phyloP scores from a whole-genome alignment of 441 rosid genomes.

The Gossypium schwendimanii region DNA sequence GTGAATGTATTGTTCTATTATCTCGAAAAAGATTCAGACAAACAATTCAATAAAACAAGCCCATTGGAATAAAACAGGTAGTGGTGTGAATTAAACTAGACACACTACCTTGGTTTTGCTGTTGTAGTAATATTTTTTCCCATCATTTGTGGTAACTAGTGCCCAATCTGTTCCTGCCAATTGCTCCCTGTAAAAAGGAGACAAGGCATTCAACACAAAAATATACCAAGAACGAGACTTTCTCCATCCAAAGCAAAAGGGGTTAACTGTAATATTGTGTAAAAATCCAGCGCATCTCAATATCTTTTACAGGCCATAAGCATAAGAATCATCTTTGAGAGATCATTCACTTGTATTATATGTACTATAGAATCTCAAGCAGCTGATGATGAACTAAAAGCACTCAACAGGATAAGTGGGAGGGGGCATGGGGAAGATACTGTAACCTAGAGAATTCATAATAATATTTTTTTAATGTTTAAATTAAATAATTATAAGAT shows the following conservation, averaged over 20 bases:
- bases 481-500: too few relatives aligned
- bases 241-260: not conserved
- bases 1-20: not conserved
- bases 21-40: not conserved
- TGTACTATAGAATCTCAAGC: too few relatives aligned
- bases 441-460: too few relatives aligned
- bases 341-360: too few relatives aligned
- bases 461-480: too few relatives aligned
- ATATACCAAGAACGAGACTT: not conserved
- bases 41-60: constrained; percentile 5
- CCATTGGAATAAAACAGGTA: not conserved
- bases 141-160: constrained; percentile 76
- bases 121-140: constrained; percentile 86
- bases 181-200: constrained; percentile 55
- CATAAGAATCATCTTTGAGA: not conserved
- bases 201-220: not conserved
- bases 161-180: constrained; percentile 90
- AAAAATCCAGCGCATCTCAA: not conserved
- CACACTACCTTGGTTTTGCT: constrained; percentile 69
- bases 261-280: not conserved
- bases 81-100: not conserved
- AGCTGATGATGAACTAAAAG: too few relatives aligned
- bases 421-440: not conserved
- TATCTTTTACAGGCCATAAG: not conserved
- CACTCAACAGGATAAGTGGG: too few relatives aligned